These are phyloP conservation scores for Periglandula ipomoeae DNA, from an alignment of 2,329 filamentous ascomycete genomes.

Conservation along the genomic window DNA sequence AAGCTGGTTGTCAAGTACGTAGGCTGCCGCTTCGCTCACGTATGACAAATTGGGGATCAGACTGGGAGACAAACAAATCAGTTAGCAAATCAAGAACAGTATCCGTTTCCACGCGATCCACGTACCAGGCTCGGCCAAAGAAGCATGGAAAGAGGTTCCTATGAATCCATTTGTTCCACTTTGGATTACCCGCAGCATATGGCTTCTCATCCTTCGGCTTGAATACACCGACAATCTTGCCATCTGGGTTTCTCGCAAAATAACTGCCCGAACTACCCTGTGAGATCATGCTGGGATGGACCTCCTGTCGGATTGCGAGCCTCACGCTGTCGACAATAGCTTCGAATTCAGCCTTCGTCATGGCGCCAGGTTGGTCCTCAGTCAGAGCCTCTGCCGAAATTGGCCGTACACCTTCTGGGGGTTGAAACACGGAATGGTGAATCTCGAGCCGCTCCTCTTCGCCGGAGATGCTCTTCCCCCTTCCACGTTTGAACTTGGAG, in stretches of 20 bases:
- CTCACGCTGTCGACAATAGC: constrained; percentile 84
- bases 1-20: constrained; percentile 84
- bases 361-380: constrained; percentile 51
- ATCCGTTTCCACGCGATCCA: constrained; percentile 3
- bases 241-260: constrained; percentile 84
- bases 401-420: constrained; percentile 79
- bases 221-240: constrained; percentile 95
- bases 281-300: constrained; percentile 91
- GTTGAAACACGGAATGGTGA: constrained; percentile 92
- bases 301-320: constrained; percentile 76
- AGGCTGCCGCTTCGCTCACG: constrained; percentile 93
- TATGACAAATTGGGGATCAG: constrained; percentile 97
- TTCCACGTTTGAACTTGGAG: constrained; percentile 84
- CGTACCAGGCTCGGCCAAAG: constrained; percentile 80
- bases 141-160: constrained; percentile 95
- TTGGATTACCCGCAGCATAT: constrained; percentile 92
- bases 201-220: constrained; percentile 99
- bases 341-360: constrained; percentile 77
- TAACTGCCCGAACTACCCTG: constrained; percentile 98
- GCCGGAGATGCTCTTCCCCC: constrained; percentile 58
- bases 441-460: constrained; percentile 90
- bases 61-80: constrained; percentile 24
- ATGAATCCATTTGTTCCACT: constrained; percentile 99
- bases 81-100: not conserved
- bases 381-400: constrained; percentile 67